Evolutionary conservation across 495 filamentous ascomycete species (phyloP), one percentile per base, ranked within the genome.

Genomic region (Cladorrhinum samala): DNA sequence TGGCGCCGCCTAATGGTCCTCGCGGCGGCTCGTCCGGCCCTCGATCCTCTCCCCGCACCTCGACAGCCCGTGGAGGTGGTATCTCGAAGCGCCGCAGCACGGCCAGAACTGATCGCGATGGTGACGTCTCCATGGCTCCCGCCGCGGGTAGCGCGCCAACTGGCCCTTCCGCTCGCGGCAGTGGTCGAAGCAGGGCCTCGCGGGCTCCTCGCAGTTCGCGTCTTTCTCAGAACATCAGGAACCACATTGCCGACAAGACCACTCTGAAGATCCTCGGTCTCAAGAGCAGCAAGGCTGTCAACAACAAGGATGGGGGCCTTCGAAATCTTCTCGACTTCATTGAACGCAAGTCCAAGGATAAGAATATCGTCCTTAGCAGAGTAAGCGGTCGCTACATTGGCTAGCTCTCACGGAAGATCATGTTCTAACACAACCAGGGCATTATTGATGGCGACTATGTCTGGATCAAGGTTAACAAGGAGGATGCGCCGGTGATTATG

Each of bases 61-160:
- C 49, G 16, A 17, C 49, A 17, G 40, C 51, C 13, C 62, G 59
- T 6, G 61, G 63, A 55, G 86, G 85, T 44, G 86, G 87, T 27
- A 87, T 92, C 52, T 77, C 81, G 49, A 94, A 93, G 75, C 82
- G 81, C 49, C 76, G 69, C 17, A 54, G 52, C 33, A 53, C 70
- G 13, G 67, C 69, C 5, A 77, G 80, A 45, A 74, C 80, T 50
- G 89, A 94, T 64, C 80, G 80, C 58, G 89, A 94, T 76, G 89
- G 89, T 13, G 89, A 94, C 68, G 73, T 93, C 37, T 78, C 83
- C 27, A 95, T 93, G 89, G 72, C 67, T 43, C 67, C 71, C 18
- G 63, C 64, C 25, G 62, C 63, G 17, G 63, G 65, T 21, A 73
- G 47, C 6, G 23, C 42, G 7, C 43, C 76, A 24, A 67, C 25